Evolutionary conservation across 2,329 filamentous ascomycete species (phyloP), one percentile per base, ranked within the genome.

Genomic region (Chaetothyriales sp.): DNA sequence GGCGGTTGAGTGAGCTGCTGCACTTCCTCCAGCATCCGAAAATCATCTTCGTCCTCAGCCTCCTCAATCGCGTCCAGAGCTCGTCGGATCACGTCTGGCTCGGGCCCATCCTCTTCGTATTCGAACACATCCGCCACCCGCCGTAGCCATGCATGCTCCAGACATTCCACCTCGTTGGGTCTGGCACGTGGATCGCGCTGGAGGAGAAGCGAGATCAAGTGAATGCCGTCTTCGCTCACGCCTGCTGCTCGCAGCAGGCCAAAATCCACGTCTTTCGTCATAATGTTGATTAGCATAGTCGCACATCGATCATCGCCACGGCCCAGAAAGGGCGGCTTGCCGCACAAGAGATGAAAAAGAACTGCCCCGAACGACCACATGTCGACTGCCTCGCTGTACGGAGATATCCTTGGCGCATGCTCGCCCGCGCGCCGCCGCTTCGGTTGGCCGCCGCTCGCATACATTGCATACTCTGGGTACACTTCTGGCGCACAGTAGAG

Each of bases 401-500:
- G 82, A 69, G 72, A 69, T 9, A 51, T 51, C 22, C 52, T 29
- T 63, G 75, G 68, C 18, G 65, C 50, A 66, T 68, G 67, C 53
- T 72, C 67, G 43, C 72, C 70, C 40, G 72, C 64, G 43, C 82
- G 79, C 19, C 81, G 76, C 61, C 80, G 76, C 59, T 81, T 83
- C 40, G 75, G 76, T 15, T 51, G 37, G 13, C 50, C 44, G 15
- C 54, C 52, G 49, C 58, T 51, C 40, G 81, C 73, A 54, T 82
- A 77, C n/a, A 78, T 81, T 47, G 80, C 73, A 60, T 85, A 82
- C 61, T 94, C 85, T 48, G 85, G 88, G 63, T 97, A 98, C 1
- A 98, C 90, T 64, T 98, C 92, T 0, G 92, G 92, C 0, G 92
- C 92, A 66, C 92, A 97, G 68, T 97, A 98, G 2, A 98, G 73